Base-by-base conservation (phyloP, 371 early-diverging fungal species). In the Mucor irregularis region DNA sequence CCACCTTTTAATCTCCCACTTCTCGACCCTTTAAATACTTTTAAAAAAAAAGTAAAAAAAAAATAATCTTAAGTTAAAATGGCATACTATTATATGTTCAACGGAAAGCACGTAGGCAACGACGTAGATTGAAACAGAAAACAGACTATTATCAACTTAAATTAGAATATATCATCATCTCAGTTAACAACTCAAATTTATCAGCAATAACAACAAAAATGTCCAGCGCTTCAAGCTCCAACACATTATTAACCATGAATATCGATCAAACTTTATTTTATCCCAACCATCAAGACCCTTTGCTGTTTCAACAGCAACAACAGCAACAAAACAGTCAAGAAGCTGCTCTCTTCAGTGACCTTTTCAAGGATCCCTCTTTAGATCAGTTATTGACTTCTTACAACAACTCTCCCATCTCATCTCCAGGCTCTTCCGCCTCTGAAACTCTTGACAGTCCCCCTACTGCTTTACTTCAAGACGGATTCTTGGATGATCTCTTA, bases 41-140 rank as follows among this genome's bases (percentile, higher is more conserved):
- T 49, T 57, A 46, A 38, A 45, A 55, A 53, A 64, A 63, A 57
- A 42, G 45, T 47, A 61, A 30, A 51, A 51, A 56, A 46, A 44
- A 22, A 28, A 60, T 40, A 46, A 45, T 17, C 24, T 35, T 17
- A 57, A 63, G 43, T 62, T 39, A 63, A 64, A 56, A 71, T 71
- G 71, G 68, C 67, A 52, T 71, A 71, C 53, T 71, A 46, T 67
- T 71, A 71, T 46, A 71, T 71, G 71, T 67, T 56, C 45, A 71
- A 71, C 59, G 71, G 71, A 66, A 71, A 71, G 52, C 71, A 71
- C 71, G 71, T 71, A 67, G 71, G 71, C 51, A 71, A 71, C 64
- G 71, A 71, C 67, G 71, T 71, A 56, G 71, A 71, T 61, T 71
- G 71, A 70, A 66, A 37, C 49, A 55, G 49, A 64, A 42, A 52